Base-by-base conservation (phyloP, 192 early-diverging fungal species). In the Entomortierella parvispora region DNA sequence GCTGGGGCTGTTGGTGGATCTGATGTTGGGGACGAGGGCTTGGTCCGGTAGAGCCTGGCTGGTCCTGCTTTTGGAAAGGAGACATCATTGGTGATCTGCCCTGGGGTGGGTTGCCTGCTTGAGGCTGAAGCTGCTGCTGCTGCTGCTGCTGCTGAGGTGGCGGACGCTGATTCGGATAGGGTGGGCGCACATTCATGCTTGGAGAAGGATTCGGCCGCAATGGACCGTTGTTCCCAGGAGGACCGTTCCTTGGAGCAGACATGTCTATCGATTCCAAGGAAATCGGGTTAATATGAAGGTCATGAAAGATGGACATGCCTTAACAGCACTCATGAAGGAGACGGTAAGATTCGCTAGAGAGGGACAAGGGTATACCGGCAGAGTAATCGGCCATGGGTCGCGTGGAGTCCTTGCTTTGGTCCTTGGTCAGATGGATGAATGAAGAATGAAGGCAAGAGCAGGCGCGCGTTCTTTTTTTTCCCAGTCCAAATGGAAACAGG, bases 31-130 rank as follows among this genome's bases (percentile, higher is more conserved):
- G 47, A 18, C 47, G 47, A 49, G 22, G 47, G 47, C 22, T 49
- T 17, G 15, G 68, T 40, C 53, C 58, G 18, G n/a, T 49, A 15
- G 50, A 4, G 2, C 23, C 54, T 50, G 2, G 8, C 3, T 46
- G n/a, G 43, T 72, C 70, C 57, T 72, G 70, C 50, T 53, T 65
- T n/a, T 65, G 70, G 43, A 72, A 72, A 8, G 70, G 70, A 8
- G 61, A 57, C 48, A 65, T 32, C n/a, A 72, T 53, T 15, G 70
- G 70, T 18, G 70, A 64, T 51, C 70, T 54, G 32, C 70, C 70
- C 28, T 58, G 54, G 23, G 42, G 43, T 15, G 51, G 63, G 6
- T 60, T 33, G 29, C 32, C 25, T 22, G 34, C 33, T 20, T 37
- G 51, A 7, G n/a, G 62, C 12, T 64, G 62, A 47, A 51, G 62